Evolutionary conservation across 169 alveolate species (phyloP), one percentile per base, ranked within the genome.

Genomic region (Plasmodium vivax): DNA sequence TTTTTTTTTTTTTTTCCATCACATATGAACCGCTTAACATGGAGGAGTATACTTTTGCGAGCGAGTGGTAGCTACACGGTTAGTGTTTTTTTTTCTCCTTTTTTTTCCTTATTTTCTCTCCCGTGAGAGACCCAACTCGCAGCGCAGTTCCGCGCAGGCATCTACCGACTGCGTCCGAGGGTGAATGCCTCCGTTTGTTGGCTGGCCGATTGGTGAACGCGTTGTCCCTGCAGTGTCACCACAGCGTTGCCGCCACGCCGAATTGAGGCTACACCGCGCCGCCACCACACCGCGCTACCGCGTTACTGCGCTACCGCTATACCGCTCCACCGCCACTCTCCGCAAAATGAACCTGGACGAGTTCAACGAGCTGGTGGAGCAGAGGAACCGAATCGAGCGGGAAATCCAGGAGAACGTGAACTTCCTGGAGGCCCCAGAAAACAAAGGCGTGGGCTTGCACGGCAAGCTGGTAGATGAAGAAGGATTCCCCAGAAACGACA

Each of bases 401-500:
- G 97, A 96, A 23, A 93, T 96, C 83, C 94, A 95, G 62, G 97
- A 95, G 41, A 84, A 94, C 34, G 23, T 95, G 27, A 82, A 82
- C 43, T 95, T 77, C 83, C 83, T 96, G 32, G 95, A 96, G 92
- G 94, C 95, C 14, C 96, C 95, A 12, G 97, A 96, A 83, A 94
- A 96, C 75, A 95, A 95, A 75, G 38, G 84, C 12, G 96, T 96
- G 23, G 97, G 97, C 2, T 47, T 96, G 94, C 36, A 80, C 9
- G 96, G 96, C 27, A 93, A 96, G 12, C 92, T 96, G 45, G 87
- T 96, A 16, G 97, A 96, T 80, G 30, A 81, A 27, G 97, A 96
- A 43, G 96, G 95, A 30, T 96, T 93, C 51, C 97, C 97, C 23
- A 32, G 96, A 38, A 83, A 92, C 38, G 97, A 95, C 75, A 95